These are phyloP conservation scores for Akanthomyces lecanii DNA, from an alignment of 2,329 filamentous ascomycete species.

Conservation along the genomic window DNA sequence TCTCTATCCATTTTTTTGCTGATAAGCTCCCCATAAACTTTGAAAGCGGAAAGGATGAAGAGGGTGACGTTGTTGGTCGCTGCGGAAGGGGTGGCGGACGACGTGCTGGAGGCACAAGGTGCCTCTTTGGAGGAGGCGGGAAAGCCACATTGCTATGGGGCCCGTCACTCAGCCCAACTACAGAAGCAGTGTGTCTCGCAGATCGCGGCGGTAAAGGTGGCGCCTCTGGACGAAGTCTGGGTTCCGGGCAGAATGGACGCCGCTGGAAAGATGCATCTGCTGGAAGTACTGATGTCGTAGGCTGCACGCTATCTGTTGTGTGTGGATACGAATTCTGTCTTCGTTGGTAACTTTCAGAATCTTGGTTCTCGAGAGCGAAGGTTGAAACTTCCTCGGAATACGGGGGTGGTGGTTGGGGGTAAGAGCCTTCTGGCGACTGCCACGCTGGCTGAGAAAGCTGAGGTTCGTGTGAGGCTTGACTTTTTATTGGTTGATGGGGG, in stretches of 20 bases:
- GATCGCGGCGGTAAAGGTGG: constrained; percentile 4
- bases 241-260: neutral
- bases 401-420: neutral
- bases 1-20: constrained; percentile 33
- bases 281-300: neutral
- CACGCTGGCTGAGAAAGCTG: neutral
- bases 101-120: neutral
- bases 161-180: neutral
- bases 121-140: constrained; percentile 7
- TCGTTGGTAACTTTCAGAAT: neutral
- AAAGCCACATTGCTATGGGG: constrained; percentile 2
- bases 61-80: neutral
- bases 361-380: neutral
- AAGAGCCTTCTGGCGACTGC: neutral
- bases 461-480: neutral
- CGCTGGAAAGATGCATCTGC: neutral
- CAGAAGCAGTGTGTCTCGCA: neutral
- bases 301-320: neutral
- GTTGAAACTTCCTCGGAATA: neutral
- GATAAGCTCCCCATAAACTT: constrained; percentile 32
- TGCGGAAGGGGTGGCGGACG: neutral
- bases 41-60: neutral
- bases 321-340: neutral
- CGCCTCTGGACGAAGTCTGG: neutral
- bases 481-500: neutral